phyloP scores from a whole-genome alignment of 2,329 filamentous ascomycete genomes.

The Ascochyta rabiei region DNA sequence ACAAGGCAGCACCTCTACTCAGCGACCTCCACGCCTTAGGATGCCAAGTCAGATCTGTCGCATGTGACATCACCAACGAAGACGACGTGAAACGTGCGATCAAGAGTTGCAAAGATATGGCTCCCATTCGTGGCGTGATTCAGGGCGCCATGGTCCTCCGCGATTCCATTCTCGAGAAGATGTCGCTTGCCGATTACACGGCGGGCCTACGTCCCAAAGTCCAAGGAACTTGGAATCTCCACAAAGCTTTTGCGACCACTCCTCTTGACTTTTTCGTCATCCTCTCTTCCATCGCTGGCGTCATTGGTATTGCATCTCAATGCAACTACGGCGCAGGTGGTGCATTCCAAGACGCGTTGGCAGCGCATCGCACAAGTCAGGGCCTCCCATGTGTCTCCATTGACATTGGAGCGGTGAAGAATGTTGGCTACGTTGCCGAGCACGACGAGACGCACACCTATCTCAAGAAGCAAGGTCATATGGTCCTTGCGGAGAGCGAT shows the following conservation, averaged over 20 bases:
- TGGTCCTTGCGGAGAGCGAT: conserved; percentile 1
- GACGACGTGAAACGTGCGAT: not conserved
- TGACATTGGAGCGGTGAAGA: conserved; percentile 23
- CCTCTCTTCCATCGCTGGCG: conserved; percentile 27
- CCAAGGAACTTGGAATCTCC: conserved; percentile 40
- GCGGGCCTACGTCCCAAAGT: conserved; percentile 37
- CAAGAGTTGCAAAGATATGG: conserved; percentile 7
- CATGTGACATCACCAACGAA: not conserved
- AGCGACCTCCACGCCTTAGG: not conserved
- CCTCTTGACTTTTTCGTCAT: conserved; percentile 34
- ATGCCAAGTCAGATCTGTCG: not conserved
- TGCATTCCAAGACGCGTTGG: conserved; percentile 31
- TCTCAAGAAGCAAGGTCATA: not conserved
- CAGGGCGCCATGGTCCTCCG: conserved; percentile 37
- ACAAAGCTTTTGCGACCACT: conserved; percentile 1
- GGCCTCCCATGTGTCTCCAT: conserved; percentile 47
- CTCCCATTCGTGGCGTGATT: conserved; percentile 34
- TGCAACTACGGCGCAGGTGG: conserved; percentile 31
- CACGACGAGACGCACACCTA: conserved; percentile 1
- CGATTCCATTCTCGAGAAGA: conserved; percentile 20
- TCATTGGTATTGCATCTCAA: conserved; percentile 26
- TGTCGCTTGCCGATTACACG: conserved; percentile 17
- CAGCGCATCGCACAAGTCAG: conserved; percentile 17
- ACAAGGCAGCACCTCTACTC: not conserved
- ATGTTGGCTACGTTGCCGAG: conserved; percentile 37